Conservation (phyloP, 306 rosid species). For the Psophocarpus tetragonolobus region DNA sequence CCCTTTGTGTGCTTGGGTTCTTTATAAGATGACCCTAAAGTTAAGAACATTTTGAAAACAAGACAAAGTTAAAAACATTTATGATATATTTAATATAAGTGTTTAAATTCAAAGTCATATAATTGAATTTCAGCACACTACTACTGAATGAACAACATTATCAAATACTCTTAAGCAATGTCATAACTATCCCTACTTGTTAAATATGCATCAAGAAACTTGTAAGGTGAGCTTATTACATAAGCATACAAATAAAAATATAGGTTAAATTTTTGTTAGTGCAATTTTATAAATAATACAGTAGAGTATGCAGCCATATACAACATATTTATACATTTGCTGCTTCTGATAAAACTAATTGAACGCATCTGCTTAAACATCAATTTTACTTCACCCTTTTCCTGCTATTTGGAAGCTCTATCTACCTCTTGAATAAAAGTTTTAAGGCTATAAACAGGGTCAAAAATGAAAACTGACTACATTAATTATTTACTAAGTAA, state of each 20-base stretch:
- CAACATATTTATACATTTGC: background rate
- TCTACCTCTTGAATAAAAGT: background rate
- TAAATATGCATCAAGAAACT: constrained; percentile 6
- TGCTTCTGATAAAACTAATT: background rate
- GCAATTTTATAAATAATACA: background rate
- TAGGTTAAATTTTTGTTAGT: background rate
- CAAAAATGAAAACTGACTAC: background rate
- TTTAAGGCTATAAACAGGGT: background rate
- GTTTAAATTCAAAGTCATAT: background rate
- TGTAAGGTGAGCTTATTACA: background rate
- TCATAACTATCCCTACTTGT: background rate
- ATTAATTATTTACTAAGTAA: background rate
- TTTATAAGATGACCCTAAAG: constrained; percentile 90
- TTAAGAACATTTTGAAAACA: constrained; percentile 32
- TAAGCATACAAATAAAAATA: background rate
- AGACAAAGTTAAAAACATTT: background rate
- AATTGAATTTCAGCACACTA: constrained; percentile 15
- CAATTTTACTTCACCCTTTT: background rate
- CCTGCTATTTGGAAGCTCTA: background rate
- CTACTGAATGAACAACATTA: background rate
- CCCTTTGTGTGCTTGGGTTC: constrained; percentile 95
- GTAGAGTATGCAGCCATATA: background rate
- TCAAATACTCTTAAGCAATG: background rate
- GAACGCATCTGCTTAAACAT: background rate
- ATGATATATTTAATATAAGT: background rate